These are phyloP conservation scores for Candida xiaguanensis DNA, from an alignment of 805 yeast genomes.

Conservation along the genomic window DNA sequence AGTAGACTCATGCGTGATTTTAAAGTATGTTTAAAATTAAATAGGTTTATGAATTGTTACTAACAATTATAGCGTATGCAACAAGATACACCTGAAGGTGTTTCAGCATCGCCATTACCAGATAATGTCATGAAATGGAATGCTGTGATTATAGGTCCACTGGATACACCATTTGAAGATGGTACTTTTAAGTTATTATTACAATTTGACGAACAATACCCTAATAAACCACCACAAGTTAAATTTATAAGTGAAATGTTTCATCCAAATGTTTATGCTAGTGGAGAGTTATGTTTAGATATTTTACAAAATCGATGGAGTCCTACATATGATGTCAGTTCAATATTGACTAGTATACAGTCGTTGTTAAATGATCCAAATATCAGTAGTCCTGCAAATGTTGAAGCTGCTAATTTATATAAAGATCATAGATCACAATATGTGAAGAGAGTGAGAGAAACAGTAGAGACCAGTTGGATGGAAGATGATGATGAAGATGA, in stretches of 20 bases:
- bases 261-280: conserved; percentile 95
- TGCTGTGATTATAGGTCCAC: conserved; percentile 96
- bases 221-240: conserved; percentile 94
- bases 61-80: conserved; percentile 67
- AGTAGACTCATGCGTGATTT: conserved; percentile 98
- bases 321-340: conserved; percentile 96
- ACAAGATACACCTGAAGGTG: conserved; percentile 97
- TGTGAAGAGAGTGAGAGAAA: conserved; percentile 84
- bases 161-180: conserved; percentile 96
- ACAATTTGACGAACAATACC: conserved; percentile 95
- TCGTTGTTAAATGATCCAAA: conserved; percentile 93
- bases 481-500: conserved; percentile 67
- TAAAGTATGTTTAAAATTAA: conserved; percentile 49
- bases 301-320: conserved; percentile 97
- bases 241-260: conserved; percentile 92
- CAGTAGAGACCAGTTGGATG: conserved; percentile 93
- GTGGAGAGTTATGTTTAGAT: conserved; percentile 93
- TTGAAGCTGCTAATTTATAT: conserved; percentile 93
- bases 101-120: conserved; percentile 93
- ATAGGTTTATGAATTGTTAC: no score
- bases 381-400: conserved; percentile 95
- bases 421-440: conserved; percentile 94
- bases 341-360: conserved; percentile 90
- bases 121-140: conserved; percentile 97
- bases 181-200: conserved; percentile 87